Evolutionary conservation across 495 filamentous ascomycete genomes (phyloP), one percentile per base, ranked within the genome.

Genomic region (Neurospora cerealis): DNA sequence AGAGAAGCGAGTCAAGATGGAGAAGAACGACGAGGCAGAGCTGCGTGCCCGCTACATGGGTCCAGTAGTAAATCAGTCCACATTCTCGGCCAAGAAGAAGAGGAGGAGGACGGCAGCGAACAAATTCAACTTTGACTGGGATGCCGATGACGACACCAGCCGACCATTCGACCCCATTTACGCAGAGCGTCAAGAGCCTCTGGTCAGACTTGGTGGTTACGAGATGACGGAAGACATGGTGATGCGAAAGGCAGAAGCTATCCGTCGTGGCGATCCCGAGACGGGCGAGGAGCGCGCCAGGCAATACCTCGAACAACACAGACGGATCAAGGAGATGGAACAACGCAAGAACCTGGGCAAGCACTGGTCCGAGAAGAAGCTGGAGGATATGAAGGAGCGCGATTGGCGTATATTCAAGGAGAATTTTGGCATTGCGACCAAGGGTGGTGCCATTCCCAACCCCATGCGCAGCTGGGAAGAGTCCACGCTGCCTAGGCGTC

Each of bases 321-420:
- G 81, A 69, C 80, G 80, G 44, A 83, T 77, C 42, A 86, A 85
- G 76, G 92, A 98, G 84, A 87, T 92, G 69, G 83, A 91, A 70
- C 90, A 90, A 75, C 93, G 97, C 77, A 93, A 94, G 73, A 83
- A 79, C 13, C 86, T 91, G 69, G 89, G 91, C 8, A 96, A 96
- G 84, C 96, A 99, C 82, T 99, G 96, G 96, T 96, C 93, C 69
- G 94, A 98, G 83, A 99, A 99, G 89, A 91, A 87, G 74, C 82
- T 99, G 77, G 93, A 96, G 19, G 92, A 96, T 77, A 99, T 99
- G 96, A 93, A 94, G 75, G 95, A 98, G 85, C 87, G 96, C 78
- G 96, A 99, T 80, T 99, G 96, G 96, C 92, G 96, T 79, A 98
- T 99, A 76, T 97, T 99, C 88, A 98, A 98, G 85, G 96, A 98